phyloP scores from a whole-genome alignment of 768 basidiomycete genomes.

The Podaxis rugospora region DNA sequence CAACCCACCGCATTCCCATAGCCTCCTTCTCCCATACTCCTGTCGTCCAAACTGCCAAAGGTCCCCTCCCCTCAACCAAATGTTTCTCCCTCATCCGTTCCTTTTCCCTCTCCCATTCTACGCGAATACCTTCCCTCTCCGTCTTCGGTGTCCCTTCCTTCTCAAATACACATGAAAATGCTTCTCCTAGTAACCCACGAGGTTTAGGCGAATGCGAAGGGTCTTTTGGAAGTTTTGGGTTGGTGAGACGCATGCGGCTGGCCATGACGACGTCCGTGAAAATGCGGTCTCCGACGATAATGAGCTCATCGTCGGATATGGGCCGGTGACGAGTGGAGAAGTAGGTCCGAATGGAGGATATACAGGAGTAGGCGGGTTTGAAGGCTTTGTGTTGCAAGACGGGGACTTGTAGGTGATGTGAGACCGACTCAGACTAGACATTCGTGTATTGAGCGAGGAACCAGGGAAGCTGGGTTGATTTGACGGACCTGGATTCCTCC shows the following conservation, averaged over 20 bases:
- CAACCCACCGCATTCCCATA: slow-evolving; percentile 56
- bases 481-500: slow-evolving; percentile 73
- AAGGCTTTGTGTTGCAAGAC: slow-evolving; percentile 72
- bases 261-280: slow-evolving; percentile 91
- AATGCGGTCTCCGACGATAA: slow-evolving; percentile 88
- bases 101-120: background rate
- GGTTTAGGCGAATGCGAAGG: slow-evolving; percentile 4
- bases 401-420: slow-evolving; percentile 70
- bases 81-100: slow-evolving; percentile 6
- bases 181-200: slow-evolving; percentile 10
- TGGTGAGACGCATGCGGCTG: slow-evolving; percentile 52
- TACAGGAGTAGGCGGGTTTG: slow-evolving; percentile 83
- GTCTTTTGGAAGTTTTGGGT: slow-evolving; percentile 10
- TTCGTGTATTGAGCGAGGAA: background rate
- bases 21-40: slow-evolving; percentile 67
- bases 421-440: slow-evolving; percentile 79
- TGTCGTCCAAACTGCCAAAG: slow-evolving; percentile 67
- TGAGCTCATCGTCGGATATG: slow-evolving; percentile 56
- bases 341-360: slow-evolving; percentile 64
- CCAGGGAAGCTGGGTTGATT: background rate
- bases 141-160: slow-evolving; percentile 21
- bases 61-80: slow-evolving; percentile 29
- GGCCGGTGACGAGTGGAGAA: slow-evolving; percentile 61
- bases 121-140: slow-evolving; percentile 19
- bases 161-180: slow-evolving; percentile 20